Percentiles rank a stretch among this genome's conserved stretches.
These are phyloP conservation scores for Carex parvula DNA, from an alignment of 176 grass and related monocot species.

Conservation along the genomic window DNA sequence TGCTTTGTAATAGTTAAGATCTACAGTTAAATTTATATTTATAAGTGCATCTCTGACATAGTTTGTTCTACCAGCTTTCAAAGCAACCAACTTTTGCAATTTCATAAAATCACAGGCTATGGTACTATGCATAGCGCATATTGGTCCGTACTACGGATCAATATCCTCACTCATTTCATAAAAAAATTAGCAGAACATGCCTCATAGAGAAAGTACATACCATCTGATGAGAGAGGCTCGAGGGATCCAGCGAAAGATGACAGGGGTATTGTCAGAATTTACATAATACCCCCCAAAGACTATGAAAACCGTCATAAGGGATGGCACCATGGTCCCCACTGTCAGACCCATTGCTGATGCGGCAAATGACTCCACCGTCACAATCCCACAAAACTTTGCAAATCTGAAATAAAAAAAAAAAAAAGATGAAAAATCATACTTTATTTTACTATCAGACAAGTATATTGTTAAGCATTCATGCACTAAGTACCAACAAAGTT, in stretches of 20 bases:
- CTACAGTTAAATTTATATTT: background rate
- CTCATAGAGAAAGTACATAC: slow-evolving; percentile 31
- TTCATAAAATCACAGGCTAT: background rate
- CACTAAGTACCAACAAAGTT: background rate
- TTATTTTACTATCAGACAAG: background rate
- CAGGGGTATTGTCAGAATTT: slow-evolving; percentile 76
- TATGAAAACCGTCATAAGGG: slow-evolving; percentile 96
- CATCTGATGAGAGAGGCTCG: slow-evolving; percentile 89
- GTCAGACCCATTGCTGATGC: slow-evolving; percentile 97
- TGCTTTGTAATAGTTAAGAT: background rate
- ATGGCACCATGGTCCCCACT: slow-evolving; percentile 89
- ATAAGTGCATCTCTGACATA: background rate
- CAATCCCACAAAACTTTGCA: slow-evolving; percentile 86
- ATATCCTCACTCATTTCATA: background rate
- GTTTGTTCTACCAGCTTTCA: background rate
- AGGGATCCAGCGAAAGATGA: slow-evolving; percentile 90
- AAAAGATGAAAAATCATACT: background rate
- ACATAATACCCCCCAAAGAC: slow-evolving; percentile 98
- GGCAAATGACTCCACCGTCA: slow-evolving; percentile 87
- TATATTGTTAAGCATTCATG: background rate
- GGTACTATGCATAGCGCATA: no score
- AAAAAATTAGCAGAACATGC: background rate
- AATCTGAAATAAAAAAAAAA: slow-evolving; percentile 75
- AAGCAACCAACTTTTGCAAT: background rate
- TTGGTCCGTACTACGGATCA: no score